Base-by-base conservation (phyloP, 2,329 filamentous ascomycete species). In the Aspergillus ochraceus region DNA sequence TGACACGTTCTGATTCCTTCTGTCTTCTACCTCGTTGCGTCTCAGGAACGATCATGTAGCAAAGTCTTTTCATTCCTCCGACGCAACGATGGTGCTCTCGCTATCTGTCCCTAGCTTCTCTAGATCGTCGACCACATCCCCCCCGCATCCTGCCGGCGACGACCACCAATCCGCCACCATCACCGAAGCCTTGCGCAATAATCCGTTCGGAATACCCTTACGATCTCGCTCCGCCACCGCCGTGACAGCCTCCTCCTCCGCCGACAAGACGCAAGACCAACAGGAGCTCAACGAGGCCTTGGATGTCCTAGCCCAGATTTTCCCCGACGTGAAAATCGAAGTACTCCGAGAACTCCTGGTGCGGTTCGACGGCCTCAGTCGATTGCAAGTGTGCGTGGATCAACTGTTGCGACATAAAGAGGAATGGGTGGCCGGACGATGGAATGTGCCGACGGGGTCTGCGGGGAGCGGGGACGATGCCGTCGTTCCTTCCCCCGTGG, bases 311-410 rank as follows among this genome's bases (percentile, higher is more conserved):
- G 75, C 75, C 3, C 70, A 71, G 11, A 70, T 81, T 12, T 82
- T 81, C 50, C 79, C 79, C 0, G 78, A 81, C 60, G 71, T 81
- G 47, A 76, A 76, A 53, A 66, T 78, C 55, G 80, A 81, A 60
- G 79, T 81, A 5, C 79, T 82, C 47, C 77, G 80, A 6, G 80
- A 81, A 65, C 64, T 82, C 29, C 70, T 82, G 20, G 64, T 75
- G 5, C 75, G 75, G 12, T 82, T 81, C 62, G 78, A 80, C 60
- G 79, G 79, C 11, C 68, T 76, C 50, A 82, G 80, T 60, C 72
- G 79, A 54, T 65, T 81, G 9, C 74, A 80, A 53, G 74, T 82
- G 32, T 80, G 77, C 56, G 77, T 79, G 9, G 79, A 81, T 60
- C 78, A 81, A 68, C 68, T 82, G 6, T 66, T 81, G 51, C 74